Evolutionary conservation across 257 asterid genomes (phyloP).

Genomic region (Fraxinus excelsior): DNA sequence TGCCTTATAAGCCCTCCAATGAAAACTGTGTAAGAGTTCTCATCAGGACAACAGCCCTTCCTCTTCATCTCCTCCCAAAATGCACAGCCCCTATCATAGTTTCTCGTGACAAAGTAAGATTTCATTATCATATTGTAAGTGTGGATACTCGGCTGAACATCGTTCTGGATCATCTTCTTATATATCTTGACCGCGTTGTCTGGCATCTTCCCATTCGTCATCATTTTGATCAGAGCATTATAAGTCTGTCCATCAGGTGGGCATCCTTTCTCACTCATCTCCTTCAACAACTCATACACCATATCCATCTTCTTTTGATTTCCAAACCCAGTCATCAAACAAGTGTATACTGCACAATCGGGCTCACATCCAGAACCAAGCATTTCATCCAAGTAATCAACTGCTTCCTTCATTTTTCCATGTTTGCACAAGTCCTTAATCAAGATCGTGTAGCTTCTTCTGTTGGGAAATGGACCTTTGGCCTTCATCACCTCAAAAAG

Average conservation of each 20-base stretch:
- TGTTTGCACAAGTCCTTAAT: conserved; percentile 69
- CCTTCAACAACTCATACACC: conserved; percentile 60
- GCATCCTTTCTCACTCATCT: conserved; percentile 76
- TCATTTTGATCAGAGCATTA: conserved; percentile 77
- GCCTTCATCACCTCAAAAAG: conserved; percentile 76
- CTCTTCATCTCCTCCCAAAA: conserved; percentile 93
- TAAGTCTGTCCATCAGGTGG: conserved; percentile 69
- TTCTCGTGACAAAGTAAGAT: conserved; percentile 50
- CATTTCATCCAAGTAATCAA: conserved; percentile 63
- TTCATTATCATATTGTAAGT: conserved; percentile 90
- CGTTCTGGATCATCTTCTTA: conserved; percentile 66
- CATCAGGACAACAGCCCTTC: conserved; percentile 86
- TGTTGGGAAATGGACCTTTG: conserved; percentile 72
- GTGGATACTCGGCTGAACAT: conserved; percentile 66
- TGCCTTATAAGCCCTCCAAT: conserved; percentile 78
- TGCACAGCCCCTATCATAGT: conserved; percentile 63
- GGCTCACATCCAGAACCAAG: conserved; percentile 53
- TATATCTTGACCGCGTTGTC: conserved; percentile 80
- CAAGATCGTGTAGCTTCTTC: conserved; percentile 68
- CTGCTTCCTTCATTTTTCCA: conserved; percentile 59
- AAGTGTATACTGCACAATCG: conserved; percentile 73
- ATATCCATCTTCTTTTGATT: conserved; percentile 65
- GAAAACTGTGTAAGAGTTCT: conserved; percentile 67
- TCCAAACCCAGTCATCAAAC: conserved; percentile 77
- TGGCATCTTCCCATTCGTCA: conserved; percentile 63